These are phyloP conservation scores for Quercus gilva DNA, from an alignment of 306 rosid species.

Conservation along the genomic window DNA sequence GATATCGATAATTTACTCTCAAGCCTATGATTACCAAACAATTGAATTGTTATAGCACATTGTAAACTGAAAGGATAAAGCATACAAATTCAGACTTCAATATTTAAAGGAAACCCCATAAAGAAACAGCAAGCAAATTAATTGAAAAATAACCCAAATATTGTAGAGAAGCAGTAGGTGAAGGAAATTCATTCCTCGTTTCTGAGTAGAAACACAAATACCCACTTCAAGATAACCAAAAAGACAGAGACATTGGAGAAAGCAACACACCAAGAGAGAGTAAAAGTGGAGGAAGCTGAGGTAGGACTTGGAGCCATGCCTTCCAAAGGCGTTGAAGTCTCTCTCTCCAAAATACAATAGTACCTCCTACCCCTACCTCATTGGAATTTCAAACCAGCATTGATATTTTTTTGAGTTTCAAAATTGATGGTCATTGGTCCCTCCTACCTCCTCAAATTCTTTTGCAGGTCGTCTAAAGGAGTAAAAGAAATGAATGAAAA, in stretches of 20 bases:
- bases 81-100: not conserved
- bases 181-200: constrained; percentile 55
- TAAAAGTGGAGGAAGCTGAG: constrained; percentile 82
- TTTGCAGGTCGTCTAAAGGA: too few relatives aligned
- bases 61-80: not conserved
- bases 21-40: not conserved
- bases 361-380: constrained; percentile 5
- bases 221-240: not conserved
- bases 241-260: not conserved
- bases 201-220: constrained; percentile 46
- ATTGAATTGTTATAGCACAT: not conserved
- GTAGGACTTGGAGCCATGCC: constrained; percentile 83
- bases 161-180: not conserved
- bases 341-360: constrained; percentile 67
- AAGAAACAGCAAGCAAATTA: not conserved
- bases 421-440: too few relatives aligned
- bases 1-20: not conserved
- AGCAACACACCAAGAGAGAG: constrained; percentile 49
- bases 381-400: too few relatives aligned
- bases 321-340: constrained; percentile 85
- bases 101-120: not conserved
- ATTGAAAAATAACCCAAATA: not conserved
- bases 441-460: too few relatives aligned
- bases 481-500: too few relatives aligned
- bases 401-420: too few relatives aligned